phyloP scores from a whole-genome alignment of 192 early-diverging fungal species.

The Coemansia sp. region DNA sequence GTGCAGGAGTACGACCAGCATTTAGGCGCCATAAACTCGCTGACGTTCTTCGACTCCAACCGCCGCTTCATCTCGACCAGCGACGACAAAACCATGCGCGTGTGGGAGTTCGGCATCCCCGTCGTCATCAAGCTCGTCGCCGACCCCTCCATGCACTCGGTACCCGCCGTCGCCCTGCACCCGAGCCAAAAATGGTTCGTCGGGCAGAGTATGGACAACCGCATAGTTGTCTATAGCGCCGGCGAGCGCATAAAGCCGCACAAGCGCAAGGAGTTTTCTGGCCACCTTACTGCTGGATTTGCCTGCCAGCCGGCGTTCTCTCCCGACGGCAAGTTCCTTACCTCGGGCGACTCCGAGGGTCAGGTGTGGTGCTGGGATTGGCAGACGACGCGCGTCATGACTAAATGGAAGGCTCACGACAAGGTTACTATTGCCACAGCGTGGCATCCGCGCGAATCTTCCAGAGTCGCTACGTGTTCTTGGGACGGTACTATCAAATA shows the following conservation, averaged over 20 bases:
- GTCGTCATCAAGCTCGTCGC: conserved; percentile 98
- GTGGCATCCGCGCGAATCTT: conserved; percentile 97
- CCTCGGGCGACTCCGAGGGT: conserved; percentile 91
- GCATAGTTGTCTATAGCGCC: conserved; percentile 87
- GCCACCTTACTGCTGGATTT: conserved; percentile 95
- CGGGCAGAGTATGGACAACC: conserved; percentile 95
- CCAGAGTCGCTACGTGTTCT: conserved; percentile 87
- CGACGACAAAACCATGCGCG: conserved; percentile 96
- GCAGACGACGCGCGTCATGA: conserved; percentile 84
- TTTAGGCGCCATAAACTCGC: conserved; percentile 92
- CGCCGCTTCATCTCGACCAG: conserved; percentile 93
- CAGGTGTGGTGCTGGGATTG: conserved; percentile 97
- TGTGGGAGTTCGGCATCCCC: conserved; percentile 98
- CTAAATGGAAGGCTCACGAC: conserved; percentile 90
- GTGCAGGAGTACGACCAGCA: conserved; percentile 98
- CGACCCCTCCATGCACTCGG: conserved; percentile 94
- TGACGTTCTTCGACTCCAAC: conserved; percentile 96
- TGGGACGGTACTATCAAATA: conserved; percentile 97
- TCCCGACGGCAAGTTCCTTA: conserved; percentile 85
- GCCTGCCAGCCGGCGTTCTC: conserved; percentile 94
- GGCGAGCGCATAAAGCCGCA: conserved; percentile 84
- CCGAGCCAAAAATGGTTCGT: conserved; percentile 93
- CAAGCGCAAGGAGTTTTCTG: conserved; percentile 87
- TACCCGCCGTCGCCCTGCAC: conserved; percentile 89
- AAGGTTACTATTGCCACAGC: conserved; percentile 84